Evolutionary conservation across 2,329 filamentous ascomycete species (phyloP), one percentile per base, ranked within the genome.

Genomic region (Penicillium sp.): DNA sequence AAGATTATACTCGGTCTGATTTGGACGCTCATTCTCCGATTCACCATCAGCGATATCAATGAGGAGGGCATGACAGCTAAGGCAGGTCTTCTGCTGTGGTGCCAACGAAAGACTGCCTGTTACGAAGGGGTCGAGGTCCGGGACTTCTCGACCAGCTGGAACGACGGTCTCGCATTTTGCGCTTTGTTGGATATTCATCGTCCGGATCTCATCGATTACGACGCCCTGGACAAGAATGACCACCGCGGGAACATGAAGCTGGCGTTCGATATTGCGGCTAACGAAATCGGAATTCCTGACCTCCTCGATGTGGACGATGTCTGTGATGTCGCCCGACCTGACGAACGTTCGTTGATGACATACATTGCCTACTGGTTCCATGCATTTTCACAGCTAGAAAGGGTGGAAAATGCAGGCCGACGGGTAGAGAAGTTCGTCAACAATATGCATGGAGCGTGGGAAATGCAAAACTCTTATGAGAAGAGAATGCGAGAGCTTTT

Each of bases 291-390:
- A 54, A 99, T 99, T 63, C 95, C 95, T 17, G 92, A 94, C 72
- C 84, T 99, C 75, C 86, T 99, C 62, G 95, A 99, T 76, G 95
- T 98, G 15, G 95, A 99, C 79, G 95, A 99, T 81, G 95, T 99
- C 21, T 97, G 92, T 76, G 95, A 99, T 75, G 94, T 99, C 30
- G 86, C 93, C 26, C 96, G 95, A 80, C 95, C 95, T 26, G 95
- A 99, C 76, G 95, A 99, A 79, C 90, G 92, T 70, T 96, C 91
- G 76, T 85, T 99, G 75, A 99, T 99, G 95, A 99, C 95, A 0
- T 99, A 99, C 78, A 99, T 99, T 71, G 95, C 95, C 67, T 99
- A 99, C 83, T 99, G 95, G 95, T 99, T 99, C 85, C 95, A 99
- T 75, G 95, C 95, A 70, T 99, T 99, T 77, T 98, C 94, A 31